Conservation (phyloP, 441 rosid species). For the Gossypium gossypioides region DNA sequence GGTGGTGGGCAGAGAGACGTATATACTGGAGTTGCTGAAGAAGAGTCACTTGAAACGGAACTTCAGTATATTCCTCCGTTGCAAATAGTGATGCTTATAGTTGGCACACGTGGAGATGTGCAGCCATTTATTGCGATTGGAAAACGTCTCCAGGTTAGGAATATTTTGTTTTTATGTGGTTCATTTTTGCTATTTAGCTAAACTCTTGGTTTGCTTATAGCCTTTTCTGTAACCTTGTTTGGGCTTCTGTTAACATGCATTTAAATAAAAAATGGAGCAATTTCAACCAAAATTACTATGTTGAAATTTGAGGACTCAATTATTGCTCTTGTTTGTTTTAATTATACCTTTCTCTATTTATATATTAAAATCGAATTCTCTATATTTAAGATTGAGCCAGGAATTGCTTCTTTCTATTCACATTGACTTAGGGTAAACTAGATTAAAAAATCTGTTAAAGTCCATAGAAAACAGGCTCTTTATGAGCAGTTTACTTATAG, state of each 20-base stretch:
- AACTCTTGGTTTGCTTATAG: not conserved
- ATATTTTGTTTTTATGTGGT: not conserved
- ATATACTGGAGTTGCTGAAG: conserved; percentile 31
- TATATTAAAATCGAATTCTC: not conserved
- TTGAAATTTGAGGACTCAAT: conserved; percentile 4
- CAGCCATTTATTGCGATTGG: conserved; percentile 96
- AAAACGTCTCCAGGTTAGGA: conserved; percentile 76
- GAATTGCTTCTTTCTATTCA: not conserved
- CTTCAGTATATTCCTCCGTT: conserved; percentile 62
- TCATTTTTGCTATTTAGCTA: not conserved
- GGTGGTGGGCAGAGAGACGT: conserved; percentile 25
- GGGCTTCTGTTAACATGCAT: not conserved
- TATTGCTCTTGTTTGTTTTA: not conserved
- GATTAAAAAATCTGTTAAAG: not conserved
- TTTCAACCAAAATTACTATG: not conserved
- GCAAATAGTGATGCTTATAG: conserved; percentile 91
- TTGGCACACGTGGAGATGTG: conserved; percentile 98
- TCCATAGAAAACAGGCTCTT: not conserved
- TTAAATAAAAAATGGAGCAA: not conserved
- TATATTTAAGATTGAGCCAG: conserved; percentile 1
- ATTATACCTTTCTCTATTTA: not conserved
- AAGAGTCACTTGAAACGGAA: conserved; percentile 66
- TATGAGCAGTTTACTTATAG: not conserved
- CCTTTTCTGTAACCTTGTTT: not conserved
- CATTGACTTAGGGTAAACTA: not conserved